These are phyloP conservation scores for Coemansia sp. DNA, from an alignment of 192 early-diverging fungal species.

Conservation along the genomic window DNA sequence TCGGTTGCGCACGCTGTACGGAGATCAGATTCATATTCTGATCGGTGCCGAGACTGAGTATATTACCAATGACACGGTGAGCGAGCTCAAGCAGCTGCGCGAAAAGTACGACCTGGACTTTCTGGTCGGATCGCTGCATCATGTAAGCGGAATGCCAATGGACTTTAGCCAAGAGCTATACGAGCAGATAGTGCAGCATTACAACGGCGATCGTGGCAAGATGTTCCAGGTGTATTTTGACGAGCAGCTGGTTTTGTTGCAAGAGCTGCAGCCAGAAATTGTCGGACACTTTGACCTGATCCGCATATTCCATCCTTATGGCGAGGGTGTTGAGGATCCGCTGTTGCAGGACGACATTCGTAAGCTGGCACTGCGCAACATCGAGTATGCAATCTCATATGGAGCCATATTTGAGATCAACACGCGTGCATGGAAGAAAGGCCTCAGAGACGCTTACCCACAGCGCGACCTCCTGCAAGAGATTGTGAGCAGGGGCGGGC, in stretches of 20 bases:
- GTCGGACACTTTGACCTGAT: conserved; percentile 98
- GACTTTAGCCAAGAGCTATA: conserved; percentile 75
- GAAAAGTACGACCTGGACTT: conserved; percentile 67
- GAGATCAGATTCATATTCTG: conserved; percentile 59
- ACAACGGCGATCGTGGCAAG: conserved; percentile 29
- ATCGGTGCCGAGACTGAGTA: conserved; percentile 92
- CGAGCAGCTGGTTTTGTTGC: conserved; percentile 75
- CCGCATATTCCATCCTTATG: conserved; percentile 72
- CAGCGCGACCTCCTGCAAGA: conserved; percentile 77
- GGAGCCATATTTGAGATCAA: conserved; percentile 94
- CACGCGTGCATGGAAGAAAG: conserved; percentile 90
- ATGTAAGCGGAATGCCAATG: conserved; percentile 74
- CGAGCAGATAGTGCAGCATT: conserved; percentile 32
- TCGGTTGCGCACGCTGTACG: conserved; percentile 66
- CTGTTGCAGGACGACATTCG: conserved; percentile 48
- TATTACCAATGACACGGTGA: conserved; percentile 59
- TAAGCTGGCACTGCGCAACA: conserved; percentile 66
- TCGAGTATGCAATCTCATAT: conserved; percentile 73
- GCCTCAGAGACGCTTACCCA: conserved; percentile 83
- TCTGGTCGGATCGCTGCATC: conserved; percentile 92
- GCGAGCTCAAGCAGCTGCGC: conserved; percentile 54
- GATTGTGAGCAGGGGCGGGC: conserved; percentile 62
- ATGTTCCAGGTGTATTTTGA: conserved; percentile 88
- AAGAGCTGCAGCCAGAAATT: conserved; percentile 69
- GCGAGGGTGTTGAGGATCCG: conserved; percentile 34